A percentile compares a stretch with the other conserved stretches of the same genome.
Evolutionary conservation across 306 rosid genomes (phyloP).

Genomic region (Acacia melanoxylon): DNA sequence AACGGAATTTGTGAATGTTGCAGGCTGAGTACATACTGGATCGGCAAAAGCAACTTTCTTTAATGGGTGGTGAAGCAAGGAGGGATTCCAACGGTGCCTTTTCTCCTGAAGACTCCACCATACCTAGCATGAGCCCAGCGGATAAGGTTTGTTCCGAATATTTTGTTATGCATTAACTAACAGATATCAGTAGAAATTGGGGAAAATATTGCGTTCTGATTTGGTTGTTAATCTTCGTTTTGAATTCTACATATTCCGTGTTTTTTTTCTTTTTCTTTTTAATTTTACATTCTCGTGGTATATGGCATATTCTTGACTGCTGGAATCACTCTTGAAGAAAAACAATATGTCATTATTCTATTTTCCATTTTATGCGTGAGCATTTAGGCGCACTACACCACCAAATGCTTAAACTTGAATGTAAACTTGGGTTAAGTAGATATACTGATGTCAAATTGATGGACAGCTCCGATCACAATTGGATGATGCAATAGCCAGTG

Average conservation of each 20-base stretch:
- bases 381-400: neutral
- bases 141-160: slow-evolving; percentile 71
- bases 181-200: slow-evolving; percentile 15
- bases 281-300: neutral
- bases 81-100: slow-evolving; percentile 73
- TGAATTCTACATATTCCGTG: neutral
- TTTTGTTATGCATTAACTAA: slow-evolving; percentile 33
- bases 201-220: neutral
- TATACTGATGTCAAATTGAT: slow-evolving; percentile 19
- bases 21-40: slow-evolving; percentile 94
- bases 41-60: slow-evolving; percentile 86
- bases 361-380: neutral
- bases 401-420: slow-evolving; percentile 7
- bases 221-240: slow-evolving; percentile 10
- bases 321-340: neutral
- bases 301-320: neutral
- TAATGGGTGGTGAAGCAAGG: slow-evolving; percentile 80
- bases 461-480: slow-evolving; percentile 87
- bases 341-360: neutral
- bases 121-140: slow-evolving; percentile 66
- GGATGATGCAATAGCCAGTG: slow-evolving; percentile 93
- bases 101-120: slow-evolving; percentile 64
- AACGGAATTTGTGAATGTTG: slow-evolving; percentile 28
- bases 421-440: slow-evolving; percentile 4
- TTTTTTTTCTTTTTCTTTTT: neutral